Evolutionary conservation across 1,284 basidiomycete species (phyloP).

Genomic region (Cutaneotrichosporon dermatis): DNA sequence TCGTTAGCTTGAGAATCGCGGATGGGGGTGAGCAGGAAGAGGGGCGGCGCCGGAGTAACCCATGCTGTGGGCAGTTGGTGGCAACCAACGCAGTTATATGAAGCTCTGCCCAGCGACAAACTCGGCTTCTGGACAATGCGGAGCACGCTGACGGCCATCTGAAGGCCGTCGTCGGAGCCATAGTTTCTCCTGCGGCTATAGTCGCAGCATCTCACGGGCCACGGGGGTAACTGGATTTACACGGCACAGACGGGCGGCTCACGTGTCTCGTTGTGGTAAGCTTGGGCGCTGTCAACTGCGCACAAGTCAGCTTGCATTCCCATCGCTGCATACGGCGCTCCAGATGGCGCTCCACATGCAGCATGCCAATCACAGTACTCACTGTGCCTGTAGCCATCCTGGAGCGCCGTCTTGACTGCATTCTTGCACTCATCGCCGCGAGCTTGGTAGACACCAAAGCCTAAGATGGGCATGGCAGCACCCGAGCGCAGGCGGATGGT

Average conservation of each 20-base stretch:
- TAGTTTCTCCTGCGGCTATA: background rate
- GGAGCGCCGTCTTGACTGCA: slow-evolving; percentile 64
- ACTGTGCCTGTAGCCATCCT: slow-evolving; percentile 66
- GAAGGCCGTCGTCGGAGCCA: background rate
- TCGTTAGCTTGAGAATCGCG: background rate
- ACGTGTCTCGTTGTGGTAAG: slow-evolving; percentile 73
- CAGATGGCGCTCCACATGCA: too few species aligned
- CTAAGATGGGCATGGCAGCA: slow-evolving; percentile 62
- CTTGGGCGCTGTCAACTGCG: slow-evolving; percentile 55
- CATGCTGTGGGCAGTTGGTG: too few species aligned
- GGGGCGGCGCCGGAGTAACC: too few species aligned
- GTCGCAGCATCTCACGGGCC: background rate
- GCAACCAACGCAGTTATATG: too few species aligned
- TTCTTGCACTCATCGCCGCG: slow-evolving; percentile 54
- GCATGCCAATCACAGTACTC: slow-evolving; percentile 10
- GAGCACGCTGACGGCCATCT: background rate
- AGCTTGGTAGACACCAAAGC: slow-evolving; percentile 77
- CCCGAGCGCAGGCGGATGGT: slow-evolving; percentile 42
- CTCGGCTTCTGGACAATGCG: background rate
- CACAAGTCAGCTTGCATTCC: slow-evolving; percentile 7
- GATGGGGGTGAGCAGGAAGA: background rate
- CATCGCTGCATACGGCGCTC: too few species aligned
- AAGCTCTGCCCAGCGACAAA: background rate
- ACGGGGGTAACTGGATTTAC: too few species aligned
- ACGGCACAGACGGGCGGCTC: slow-evolving; percentile 49